Evolutionary conservation across 108 stramenopile genomes (phyloP), one percentile per base, ranked within the genome.

Genomic region (Nitzschia sp.): DNA sequence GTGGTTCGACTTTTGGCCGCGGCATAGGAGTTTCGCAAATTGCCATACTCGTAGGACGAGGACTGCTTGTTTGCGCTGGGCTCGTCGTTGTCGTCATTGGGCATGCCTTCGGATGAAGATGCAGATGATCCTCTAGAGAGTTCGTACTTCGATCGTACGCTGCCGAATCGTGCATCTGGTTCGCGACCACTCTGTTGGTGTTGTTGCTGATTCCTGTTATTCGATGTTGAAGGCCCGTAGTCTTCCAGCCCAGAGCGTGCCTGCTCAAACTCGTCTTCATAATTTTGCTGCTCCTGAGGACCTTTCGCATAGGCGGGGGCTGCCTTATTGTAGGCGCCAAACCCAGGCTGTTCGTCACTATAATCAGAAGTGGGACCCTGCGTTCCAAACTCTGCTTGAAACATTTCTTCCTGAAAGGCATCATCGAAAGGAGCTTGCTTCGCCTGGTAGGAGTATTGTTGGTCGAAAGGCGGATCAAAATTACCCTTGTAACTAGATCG

Each of bases 71-170:
- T 46, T 22, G 25, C 15, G n/a, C 21, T 5, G 36, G 19, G 22
- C n/a, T n/a, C n/a, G 35, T 35, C 58, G 50, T n/a, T 61, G 5
- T 22, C 48, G 17, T 8, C 17, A n/a, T 30, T 56, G 9, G 29
- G 5, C 30, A 6, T 31, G 29, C 28, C 27, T n/a, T 6, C 23
- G 30, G 28, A 31, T 2, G 55, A 56, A 32, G 31, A 25, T 17
- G 29, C 55, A 0, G 69, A 69, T 22, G 56, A 34, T 33, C n/a
- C 32, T 25, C 45, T 27, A 33, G 23, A 17, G 8, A 30, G 27
- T 21, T 69, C 69, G 47, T 69, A 69, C 31, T 46, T 41, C n/a
- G 69, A 50, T 36, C 69, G 45, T 19, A 69, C 58, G 38, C 32
- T 59, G 19, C 31, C 31, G 27, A 50, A 69, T 57, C 55, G 64